Evolutionary conservation across 2,329 filamentous ascomycete genomes (phyloP), one percentile per base, ranked within the genome.

Genomic region (Beauveria rudraprayagi): DNA sequence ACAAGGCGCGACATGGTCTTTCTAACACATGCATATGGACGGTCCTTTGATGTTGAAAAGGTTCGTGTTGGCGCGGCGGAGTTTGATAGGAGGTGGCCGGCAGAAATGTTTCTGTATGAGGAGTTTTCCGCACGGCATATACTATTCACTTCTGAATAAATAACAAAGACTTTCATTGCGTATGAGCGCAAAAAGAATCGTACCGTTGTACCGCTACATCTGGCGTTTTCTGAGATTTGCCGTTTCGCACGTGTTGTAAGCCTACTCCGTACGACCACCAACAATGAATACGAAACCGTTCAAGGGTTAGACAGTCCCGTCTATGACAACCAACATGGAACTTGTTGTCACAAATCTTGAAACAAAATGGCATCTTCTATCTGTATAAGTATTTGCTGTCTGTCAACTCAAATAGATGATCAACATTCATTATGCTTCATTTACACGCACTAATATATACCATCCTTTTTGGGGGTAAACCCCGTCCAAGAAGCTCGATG

Each of bases 21-120:
- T 37, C 10, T 40, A 52, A 51, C 19, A 34, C 28, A 51, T 59
- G 28, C 56, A 59, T 59, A 59, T 51, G 44, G 51, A 22, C 51
- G 14, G 55, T 48, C 37, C 30, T 51, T 24, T 40, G 47, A 41
- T 50, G 44, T 37, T 37, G 14, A 28, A 37, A 28, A 34, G 17
- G 28, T 34, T 9, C 5, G 14, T 48, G 28, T 40, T 47, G 10
- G 54, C 16, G 30, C 16, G n/a, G 3, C 41, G 41, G 19, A 16
- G 11, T 19, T 19, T 28, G 19, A 19, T 9, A 22, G 55, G 26
- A n/a, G 28, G 34, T 37, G 14, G 34, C 14, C 34, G 34, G 34
- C 34, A 16, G 11, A 41, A 3, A 16, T n/a, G 30, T 17, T 28
- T 28, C 16, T 46, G 5, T 43, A 16, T 26, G 17, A 28, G 34